These are phyloP conservation scores for Cymbopogon flexuosus DNA, from an alignment of 202 grass and related monocot genomes.

Conservation along the genomic window DNA sequence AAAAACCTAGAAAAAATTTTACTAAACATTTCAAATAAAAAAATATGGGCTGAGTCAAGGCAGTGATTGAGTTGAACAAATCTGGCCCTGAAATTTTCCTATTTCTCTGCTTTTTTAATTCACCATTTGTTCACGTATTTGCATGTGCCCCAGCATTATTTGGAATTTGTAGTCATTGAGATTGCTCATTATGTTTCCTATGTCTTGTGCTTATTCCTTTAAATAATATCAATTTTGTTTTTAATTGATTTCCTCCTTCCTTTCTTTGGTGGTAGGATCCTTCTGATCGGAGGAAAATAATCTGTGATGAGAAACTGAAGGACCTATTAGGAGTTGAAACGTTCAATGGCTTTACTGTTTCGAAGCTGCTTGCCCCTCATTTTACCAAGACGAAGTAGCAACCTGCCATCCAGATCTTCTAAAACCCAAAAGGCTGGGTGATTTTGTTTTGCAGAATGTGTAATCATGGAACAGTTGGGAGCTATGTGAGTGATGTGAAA, in stretches of 20 bases:
- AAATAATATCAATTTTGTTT: conserved; percentile 15
- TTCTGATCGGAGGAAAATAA: conserved; percentile 91
- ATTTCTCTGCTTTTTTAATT: not conserved
- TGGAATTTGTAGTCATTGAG: not conserved
- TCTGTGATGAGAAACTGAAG: conserved; percentile 95
- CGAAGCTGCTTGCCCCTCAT: conserved; percentile 80
- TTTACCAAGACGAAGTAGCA: conserved; percentile 69
- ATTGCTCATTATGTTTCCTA: not conserved
- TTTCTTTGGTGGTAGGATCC: conserved; percentile 66
- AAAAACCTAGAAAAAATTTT: not conserved
- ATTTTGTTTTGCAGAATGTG: conserved; percentile 56
- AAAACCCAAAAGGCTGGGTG: conserved; percentile 32
- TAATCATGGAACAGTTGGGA: conserved; percentile 46
- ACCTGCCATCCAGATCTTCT: conserved; percentile 28
- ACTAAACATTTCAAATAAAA: not conserved
- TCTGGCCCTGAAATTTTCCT: not conserved
- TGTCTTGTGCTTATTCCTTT: not conserved
- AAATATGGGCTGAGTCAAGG: not conserved
- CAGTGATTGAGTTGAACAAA: not conserved
- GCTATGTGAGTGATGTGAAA: conserved; percentile 26
- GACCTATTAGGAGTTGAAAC: conserved; percentile 87
- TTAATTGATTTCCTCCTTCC: conserved; percentile 24
- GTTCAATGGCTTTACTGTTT: conserved; percentile 72
- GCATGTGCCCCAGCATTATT: not conserved
- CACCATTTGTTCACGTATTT: conserved; percentile 11